Base-by-base conservation (phyloP, 2,329 filamentous ascomycete species). In the Epichloe baconii region DNA sequence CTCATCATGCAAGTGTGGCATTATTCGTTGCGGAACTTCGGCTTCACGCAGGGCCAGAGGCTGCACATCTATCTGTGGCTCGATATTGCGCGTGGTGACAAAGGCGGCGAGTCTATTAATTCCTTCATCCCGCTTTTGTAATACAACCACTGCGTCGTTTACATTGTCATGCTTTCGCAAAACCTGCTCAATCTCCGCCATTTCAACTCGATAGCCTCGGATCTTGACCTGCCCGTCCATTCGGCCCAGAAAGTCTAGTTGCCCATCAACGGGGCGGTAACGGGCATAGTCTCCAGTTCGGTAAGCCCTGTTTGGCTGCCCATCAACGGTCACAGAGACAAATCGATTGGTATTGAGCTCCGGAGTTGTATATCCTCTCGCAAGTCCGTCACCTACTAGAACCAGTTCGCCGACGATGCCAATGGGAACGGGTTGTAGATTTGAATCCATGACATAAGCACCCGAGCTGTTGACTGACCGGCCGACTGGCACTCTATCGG, bases 331-430 rank as follows among this genome's bases (percentile, higher is more conserved):
- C 5, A 42, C 14, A 1, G 17, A 42, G 19, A 42, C 6, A 19
- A 42, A 42, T 4, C 40, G 40, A 14, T 42, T 23, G 2, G 17
- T 12, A 23, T 42, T 23, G 19, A 42, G 40, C 40, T 42, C 40
- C 17, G 47, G 37, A 34, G 1, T 42, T 3, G 35, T 49, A 23
- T 54, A 46, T n/a, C 45, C 51, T 38, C 38, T n/a, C 26, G 49
- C 52, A 21, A 48, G 36, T 31, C 47, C 47, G 11, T 48, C 47
- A 5, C 47, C 47, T 14, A 19, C 12, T n/a, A 42, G 3, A 7
- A 48, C 47, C 7, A 48, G 37, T 21, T 48, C 47, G 35, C 47
- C 47, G 17, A 48, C 19, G 35, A 48, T 7, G 31, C 47, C 47
- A n/a, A 48, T 35, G 19, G 47, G 37, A 17, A 42, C 47, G 6